A percentile compares a stretch with the other conserved stretches of the same genome.
Conservation (phyloP, 164 flowering plant genomes). For the Houttuynia cordata region DNA sequence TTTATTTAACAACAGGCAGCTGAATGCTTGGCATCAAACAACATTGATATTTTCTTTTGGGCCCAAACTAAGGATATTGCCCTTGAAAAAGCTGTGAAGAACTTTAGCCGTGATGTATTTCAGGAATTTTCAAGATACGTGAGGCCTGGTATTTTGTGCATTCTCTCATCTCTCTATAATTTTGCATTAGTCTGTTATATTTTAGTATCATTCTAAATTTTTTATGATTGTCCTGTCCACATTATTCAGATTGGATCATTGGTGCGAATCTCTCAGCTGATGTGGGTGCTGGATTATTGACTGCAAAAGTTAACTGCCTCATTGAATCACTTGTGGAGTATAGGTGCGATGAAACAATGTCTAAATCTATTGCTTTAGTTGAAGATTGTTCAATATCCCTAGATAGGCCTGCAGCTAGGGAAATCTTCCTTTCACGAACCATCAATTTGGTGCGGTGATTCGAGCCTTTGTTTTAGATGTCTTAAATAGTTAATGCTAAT, state of each 20-base stretch:
- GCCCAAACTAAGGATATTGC: constrained; percentile 18
- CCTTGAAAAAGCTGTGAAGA: constrained; percentile 28
- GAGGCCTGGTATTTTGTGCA: constrained; percentile 34
- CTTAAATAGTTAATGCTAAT: not conserved
- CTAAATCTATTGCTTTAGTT: not conserved
- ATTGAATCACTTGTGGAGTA: constrained; percentile 55
- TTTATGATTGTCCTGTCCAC: not conserved
- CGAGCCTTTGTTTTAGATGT: not conserved
- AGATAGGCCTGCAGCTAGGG: not conserved
- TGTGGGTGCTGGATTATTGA: constrained; percentile 36
- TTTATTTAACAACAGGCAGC: constrained; percentile 47
- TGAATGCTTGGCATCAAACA: constrained; percentile 22
- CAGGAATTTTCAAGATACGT: constrained; percentile 20
- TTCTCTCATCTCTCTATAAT: not conserved
- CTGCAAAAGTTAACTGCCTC: constrained; percentile 51
- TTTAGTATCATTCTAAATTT: too few relatives aligned
- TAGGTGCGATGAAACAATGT: constrained; percentile 30
- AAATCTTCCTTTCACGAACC: not conserved
- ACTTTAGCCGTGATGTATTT: constrained; percentile 35
- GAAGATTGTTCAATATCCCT: not conserved
- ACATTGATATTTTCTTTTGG: constrained; percentile 31
- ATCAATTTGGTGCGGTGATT: not conserved
- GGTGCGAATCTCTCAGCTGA: constrained; percentile 22
- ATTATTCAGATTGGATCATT: constrained; percentile 26
- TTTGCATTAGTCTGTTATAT: too few relatives aligned